Conservation (phyloP, 169 alveolate genomes). For the Plasmodium coatneyi region DNA sequence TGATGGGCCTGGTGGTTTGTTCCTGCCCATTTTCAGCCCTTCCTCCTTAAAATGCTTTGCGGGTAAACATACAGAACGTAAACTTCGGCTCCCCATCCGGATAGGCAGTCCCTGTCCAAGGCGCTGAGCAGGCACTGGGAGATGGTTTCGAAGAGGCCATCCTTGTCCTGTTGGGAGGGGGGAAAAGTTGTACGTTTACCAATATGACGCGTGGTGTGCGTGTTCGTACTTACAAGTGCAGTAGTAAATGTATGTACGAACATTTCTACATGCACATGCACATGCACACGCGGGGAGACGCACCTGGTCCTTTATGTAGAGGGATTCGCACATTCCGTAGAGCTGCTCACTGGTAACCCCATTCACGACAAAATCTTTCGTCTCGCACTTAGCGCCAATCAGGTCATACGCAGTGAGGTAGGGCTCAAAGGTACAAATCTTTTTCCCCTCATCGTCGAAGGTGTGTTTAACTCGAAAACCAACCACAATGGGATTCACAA, state of each 20-base stretch:
- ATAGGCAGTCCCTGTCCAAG: constrained; percentile 95
- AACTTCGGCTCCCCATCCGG: constrained; percentile 99
- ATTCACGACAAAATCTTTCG: constrained; percentile 93
- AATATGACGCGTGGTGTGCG: neutral
- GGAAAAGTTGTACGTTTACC: neutral
- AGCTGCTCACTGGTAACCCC: constrained; percentile 97
- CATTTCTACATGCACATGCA: neutral
- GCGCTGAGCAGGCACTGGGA: constrained; percentile 96
- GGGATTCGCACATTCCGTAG: constrained; percentile 96
- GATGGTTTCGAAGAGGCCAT: constrained; percentile 93
- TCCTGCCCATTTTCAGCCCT: neutral
- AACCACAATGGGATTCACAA: constrained; percentile 93
- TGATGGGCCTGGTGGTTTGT: neutral
- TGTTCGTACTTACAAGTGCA: neutral
- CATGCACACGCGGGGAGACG: neutral
- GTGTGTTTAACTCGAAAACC: constrained; percentile 83
- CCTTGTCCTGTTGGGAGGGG: constrained; percentile 80
- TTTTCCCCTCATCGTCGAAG: constrained; percentile 80
- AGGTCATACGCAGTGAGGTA: constrained; percentile 92
- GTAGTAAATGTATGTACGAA: neutral
- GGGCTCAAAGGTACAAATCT: constrained; percentile 83
- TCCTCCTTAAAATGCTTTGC: neutral
- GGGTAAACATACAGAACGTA: constrained; percentile 84
- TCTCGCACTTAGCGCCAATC: constrained; percentile 91
- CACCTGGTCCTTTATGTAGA: constrained; percentile 93